Percentiles rank a stretch among this genome's conserved stretches.
These are phyloP conservation scores for Cocos nucifera DNA, from an alignment of 176 grass and related monocot genomes.

Conservation along the genomic window DNA sequence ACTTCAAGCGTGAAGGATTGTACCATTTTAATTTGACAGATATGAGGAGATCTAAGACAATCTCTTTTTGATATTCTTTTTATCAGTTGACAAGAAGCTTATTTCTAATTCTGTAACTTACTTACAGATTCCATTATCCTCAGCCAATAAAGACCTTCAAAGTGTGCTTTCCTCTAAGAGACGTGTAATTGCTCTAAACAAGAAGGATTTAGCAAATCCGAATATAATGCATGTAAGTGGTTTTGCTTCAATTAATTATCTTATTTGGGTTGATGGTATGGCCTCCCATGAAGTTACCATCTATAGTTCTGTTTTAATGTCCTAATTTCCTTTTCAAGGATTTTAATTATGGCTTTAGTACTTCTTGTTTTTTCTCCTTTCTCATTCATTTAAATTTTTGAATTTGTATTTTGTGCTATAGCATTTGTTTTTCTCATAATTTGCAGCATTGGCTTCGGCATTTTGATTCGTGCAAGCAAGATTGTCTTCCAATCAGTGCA, in stretches of 20 bases:
- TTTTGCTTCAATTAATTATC: background rate
- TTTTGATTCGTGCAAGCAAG: slow-evolving; percentile 73
- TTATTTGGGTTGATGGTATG: background rate
- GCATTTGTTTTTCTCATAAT: slow-evolving; percentile 11
- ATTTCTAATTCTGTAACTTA: slow-evolving; percentile 2
- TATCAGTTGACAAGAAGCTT: slow-evolving; percentile 3
- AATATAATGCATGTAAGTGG: slow-evolving; percentile 84
- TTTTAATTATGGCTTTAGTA: no score
- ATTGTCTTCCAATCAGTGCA: slow-evolving; percentile 85
- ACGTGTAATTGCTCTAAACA: slow-evolving; percentile 83
- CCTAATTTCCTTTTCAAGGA: no score
- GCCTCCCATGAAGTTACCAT: no score
- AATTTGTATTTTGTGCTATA: background rate
- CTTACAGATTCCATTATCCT: slow-evolving; percentile 72
- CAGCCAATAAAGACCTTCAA: slow-evolving; percentile 75
- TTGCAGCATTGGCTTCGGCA: slow-evolving; percentile 62
- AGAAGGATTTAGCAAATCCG: slow-evolving; percentile 92
- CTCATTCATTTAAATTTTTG: slow-evolving; percentile 3
- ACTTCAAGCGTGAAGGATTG: no score
- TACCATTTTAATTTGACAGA: no score
- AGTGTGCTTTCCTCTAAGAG: slow-evolving; percentile 55
- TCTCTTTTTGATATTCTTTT: no score
- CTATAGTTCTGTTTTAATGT: no score
- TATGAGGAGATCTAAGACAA: no score
- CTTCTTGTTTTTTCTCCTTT: background rate